Conservation (phyloP, 169 alveolate species). For the Plasmodium gaboni region DNA sequence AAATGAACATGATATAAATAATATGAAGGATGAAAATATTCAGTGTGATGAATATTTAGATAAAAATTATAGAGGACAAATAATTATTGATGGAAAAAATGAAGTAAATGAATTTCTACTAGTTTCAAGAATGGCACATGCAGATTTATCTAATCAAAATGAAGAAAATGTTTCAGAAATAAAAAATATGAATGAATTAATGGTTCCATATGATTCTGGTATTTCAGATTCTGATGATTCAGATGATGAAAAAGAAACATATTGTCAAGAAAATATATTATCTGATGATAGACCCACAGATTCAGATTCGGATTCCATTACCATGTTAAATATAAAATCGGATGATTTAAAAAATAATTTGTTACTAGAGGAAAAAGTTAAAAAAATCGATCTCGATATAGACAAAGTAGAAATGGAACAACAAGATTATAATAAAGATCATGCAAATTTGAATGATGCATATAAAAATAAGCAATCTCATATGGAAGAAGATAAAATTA, state of each 20-base stretch:
- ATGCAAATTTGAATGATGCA: too few species aligned
- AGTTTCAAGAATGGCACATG: conserved; percentile 72
- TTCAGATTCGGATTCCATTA: too few species aligned
- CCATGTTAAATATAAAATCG: too few species aligned
- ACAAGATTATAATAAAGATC: too few species aligned
- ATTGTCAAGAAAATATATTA: too few species aligned
- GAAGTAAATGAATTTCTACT: conserved; percentile 67
- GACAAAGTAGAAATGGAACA: too few species aligned
- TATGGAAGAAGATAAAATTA: too few species aligned
- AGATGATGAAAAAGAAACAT: conserved; percentile 11
- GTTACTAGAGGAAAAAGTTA: too few species aligned
- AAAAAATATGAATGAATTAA: conserved; percentile 9
- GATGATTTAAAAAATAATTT: too few species aligned
- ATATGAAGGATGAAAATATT: neutral
- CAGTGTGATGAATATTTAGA: conserved; percentile 45
- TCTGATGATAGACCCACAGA: neutral
- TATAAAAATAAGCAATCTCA: too few species aligned
- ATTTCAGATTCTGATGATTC: conserved; percentile 27
- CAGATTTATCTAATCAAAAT: conserved; percentile 43
- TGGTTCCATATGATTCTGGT: neutral
- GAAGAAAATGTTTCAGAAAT: conserved; percentile 7
- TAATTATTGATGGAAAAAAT: conserved; percentile 74
- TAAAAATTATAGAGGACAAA: conserved; percentile 57
- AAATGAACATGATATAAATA: conserved; percentile 20
- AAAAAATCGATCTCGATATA: too few species aligned